Evolutionary conservation across 768 basidiomycete species (phyloP).

Genomic region (Termitomyces sp.): DNA sequence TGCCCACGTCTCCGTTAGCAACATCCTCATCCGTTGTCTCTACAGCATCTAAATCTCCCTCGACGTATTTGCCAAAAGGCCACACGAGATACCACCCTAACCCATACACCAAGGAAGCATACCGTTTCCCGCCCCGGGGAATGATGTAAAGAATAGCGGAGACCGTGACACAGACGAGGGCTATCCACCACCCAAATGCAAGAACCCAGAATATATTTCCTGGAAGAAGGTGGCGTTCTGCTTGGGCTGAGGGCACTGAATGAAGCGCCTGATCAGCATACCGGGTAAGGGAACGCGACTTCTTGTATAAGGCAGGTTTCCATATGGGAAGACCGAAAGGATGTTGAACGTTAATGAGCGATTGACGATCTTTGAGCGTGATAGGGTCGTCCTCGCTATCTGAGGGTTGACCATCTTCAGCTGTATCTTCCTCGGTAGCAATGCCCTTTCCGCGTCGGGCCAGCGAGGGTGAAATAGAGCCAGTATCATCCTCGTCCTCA

Average conservation of each 20-base stretch:
- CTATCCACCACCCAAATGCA: constrained; percentile 93
- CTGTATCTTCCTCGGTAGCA: constrained; percentile 34
- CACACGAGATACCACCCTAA: constrained; percentile 95
- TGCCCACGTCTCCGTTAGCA: constrained; percentile 30
- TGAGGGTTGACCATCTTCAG: constrained; percentile 36
- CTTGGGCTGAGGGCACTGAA: constrained; percentile 86
- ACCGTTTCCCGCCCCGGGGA: constrained; percentile 79
- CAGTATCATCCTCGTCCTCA: constrained; percentile 25
- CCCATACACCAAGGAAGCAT: constrained; percentile 84
- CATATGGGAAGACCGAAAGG: constrained; percentile 99
- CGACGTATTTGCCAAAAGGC: constrained; percentile 99
- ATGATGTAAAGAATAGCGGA: constrained; percentile 68
- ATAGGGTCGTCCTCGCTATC: constrained; percentile 74
- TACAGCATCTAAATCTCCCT: constrained; percentile 55
- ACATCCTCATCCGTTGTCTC: constrained; percentile 35
- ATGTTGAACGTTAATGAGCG: constrained; percentile 97
- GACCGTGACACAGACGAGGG: constrained; percentile 62
- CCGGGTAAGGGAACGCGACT: constrained; percentile 93
- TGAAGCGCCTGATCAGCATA: constrained; percentile 95
- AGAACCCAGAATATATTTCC: constrained; percentile 94
- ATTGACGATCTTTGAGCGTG: constrained; percentile 93
- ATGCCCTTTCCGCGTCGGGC: constrained; percentile 42
- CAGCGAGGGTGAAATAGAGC: constrained; percentile 8
- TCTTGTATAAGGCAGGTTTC: constrained; percentile 99
- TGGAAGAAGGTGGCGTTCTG: constrained; percentile 87